phyloP scores from a whole-genome alignment of 257 asterid genomes.

The Knoxia roxburghii region DNA sequence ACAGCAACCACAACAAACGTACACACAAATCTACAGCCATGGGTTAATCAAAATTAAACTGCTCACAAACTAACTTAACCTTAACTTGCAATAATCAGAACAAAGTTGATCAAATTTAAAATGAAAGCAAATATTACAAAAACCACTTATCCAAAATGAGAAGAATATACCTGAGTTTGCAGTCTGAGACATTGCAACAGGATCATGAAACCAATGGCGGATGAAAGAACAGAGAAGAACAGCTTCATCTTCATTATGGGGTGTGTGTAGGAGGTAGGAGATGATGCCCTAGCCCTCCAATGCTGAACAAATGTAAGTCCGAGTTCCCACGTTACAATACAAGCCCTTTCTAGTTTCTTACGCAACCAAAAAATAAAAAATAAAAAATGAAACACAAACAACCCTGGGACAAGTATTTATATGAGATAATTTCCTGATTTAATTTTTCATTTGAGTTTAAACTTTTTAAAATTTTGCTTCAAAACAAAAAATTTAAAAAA shows the following conservation, averaged over 20 bases:
- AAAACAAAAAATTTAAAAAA: too few species aligned
- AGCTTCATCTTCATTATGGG: neutral
- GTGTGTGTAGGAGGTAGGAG: neutral
- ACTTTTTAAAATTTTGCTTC: too few species aligned
- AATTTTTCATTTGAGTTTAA: too few species aligned
- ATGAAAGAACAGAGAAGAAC: neutral
- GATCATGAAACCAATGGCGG: neutral
- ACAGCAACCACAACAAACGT: neutral
- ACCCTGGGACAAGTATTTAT: too few species aligned
- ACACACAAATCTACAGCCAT: neutral
- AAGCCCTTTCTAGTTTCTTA: too few species aligned
- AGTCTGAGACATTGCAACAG: neutral
- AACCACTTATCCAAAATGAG: neutral
- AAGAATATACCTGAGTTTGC: neutral
- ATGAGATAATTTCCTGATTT: too few species aligned
- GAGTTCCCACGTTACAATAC: neutral
- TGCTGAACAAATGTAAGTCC: neutral
- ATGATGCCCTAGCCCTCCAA: constrained; percentile 12
- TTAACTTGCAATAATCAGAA: neutral
- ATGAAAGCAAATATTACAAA: too few species aligned
- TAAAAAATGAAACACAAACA: too few species aligned
- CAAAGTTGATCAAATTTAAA: neutral
- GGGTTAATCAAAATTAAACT: neutral
- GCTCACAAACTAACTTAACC: neutral
- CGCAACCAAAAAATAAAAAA: too few species aligned